phyloP scores from a whole-genome alignment of 306 rosid genomes.

The Ceratonia siliqua region DNA sequence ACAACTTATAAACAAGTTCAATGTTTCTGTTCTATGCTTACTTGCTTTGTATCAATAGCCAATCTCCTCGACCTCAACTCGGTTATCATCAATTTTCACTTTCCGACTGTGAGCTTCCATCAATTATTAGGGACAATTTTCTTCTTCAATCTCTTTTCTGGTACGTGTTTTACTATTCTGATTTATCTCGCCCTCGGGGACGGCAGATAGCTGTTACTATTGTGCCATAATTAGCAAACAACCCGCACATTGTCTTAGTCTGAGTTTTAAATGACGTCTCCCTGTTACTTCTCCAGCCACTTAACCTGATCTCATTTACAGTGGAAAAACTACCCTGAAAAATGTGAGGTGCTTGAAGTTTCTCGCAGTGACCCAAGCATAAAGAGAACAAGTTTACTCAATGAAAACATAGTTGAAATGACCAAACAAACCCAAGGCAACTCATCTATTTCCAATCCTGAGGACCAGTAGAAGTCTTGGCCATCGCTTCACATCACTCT shows the following conservation, averaged over 20 bases:
- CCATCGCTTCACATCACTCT: constrained; percentile 30
- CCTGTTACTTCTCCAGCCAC: constrained; percentile 7
- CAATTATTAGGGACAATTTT: constrained; percentile 11
- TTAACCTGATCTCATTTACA: constrained; percentile 13
- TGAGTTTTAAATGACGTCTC: constrained; percentile 18
- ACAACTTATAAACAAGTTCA: neutral
- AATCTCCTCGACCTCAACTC: neutral
- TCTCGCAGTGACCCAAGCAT: constrained; percentile 4
- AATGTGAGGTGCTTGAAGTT: constrained; percentile 29
- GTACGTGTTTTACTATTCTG: constrained; percentile 23
- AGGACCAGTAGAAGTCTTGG: neutral
- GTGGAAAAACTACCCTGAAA: constrained; percentile 30
- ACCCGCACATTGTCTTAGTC: constrained; percentile 32
- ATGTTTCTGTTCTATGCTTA: neutral
- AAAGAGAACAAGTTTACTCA: neutral
- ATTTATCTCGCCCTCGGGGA: neutral
- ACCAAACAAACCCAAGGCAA: constrained; percentile 30
- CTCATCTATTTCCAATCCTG: neutral
- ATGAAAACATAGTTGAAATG: constrained; percentile 13
- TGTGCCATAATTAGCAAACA: constrained; percentile 34
- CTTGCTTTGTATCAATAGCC: neutral
- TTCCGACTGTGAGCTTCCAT: constrained; percentile 14
- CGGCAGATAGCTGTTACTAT: constrained; percentile 5
- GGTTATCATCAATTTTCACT: neutral
- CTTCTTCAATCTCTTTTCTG: neutral